Evolutionary conservation across 805 yeast genomes (phyloP), one percentile per base, ranked within the genome.

Genomic region (Suhomyces sp.): DNA sequence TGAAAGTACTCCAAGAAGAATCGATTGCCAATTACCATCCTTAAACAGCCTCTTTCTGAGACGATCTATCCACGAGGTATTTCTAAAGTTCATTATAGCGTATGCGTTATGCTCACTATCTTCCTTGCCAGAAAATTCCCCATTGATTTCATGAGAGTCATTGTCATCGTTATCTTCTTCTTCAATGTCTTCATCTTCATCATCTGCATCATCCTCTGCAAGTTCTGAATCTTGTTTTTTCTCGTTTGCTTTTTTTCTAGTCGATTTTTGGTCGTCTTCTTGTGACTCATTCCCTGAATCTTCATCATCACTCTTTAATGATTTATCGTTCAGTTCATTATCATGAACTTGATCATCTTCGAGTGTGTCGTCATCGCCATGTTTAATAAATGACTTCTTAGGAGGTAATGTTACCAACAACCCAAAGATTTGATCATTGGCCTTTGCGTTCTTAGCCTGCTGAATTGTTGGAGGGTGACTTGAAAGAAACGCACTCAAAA

Each of bases 11-110:
- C 96, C 96, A 31, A 88, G 56, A 27, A 90, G 57, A 27, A 83
- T 74, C 25, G 83, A 71, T 48, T 87, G 82, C 96, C 97, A 91
- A 36, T 78, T 79, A 4, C 96, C 95, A 49, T 87, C 88, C 48
- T 73, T 78, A 56, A 85, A 93, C 43, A 76, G 75, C 36, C 96
- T 76, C 36, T 76, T 80, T 10, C 80, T 73, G 13, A 91, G 67
- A 25, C 95, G 68, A 19, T 84, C 95, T 39, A 79, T 76, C 96
- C 98, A 93, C 9, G 79, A 60, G 0, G 65, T 60, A 27, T 79
- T 79, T 36, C 82, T 67, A 55, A 77, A 74, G 38, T 79, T 76
- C 47, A 84, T 60, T 3, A 65, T 60, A 2, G 59, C 47, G 41
- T 69, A 67, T 0, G 79, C 81, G 42, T 72, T 72, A 44, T 63